Percentiles rank a stretch among this genome's conserved stretches.
These are phyloP conservation scores for Fusarium siculi DNA, from an alignment of 2,329 filamentous ascomycete species.

Conservation along the genomic window DNA sequence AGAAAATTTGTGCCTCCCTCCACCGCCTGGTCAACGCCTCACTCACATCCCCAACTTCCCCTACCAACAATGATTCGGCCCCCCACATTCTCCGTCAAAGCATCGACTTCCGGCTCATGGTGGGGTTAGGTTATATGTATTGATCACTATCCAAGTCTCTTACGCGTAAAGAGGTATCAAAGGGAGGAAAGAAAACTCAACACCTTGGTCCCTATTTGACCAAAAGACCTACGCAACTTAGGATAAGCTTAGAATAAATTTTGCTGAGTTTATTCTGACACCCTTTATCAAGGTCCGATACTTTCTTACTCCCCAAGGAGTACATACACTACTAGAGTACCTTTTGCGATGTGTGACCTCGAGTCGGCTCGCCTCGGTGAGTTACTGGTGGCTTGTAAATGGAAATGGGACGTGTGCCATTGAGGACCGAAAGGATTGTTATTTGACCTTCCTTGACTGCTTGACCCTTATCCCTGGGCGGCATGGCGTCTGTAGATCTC, in stretches of 20 bases:
- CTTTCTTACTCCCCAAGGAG: not conserved
- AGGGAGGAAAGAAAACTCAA: not conserved
- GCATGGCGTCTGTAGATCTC: constrained; percentile 37
- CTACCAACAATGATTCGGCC: constrained; percentile 33
- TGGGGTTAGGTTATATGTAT: constrained; percentile 29
- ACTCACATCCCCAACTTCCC: constrained; percentile 36
- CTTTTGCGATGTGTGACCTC: constrained; percentile 7
- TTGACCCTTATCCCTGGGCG: constrained; percentile 29
- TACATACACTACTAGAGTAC: not conserved
- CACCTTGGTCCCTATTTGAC: not conserved
- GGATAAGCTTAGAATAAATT: not conserved
- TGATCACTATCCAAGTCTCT: constrained; percentile 15
- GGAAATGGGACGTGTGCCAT: constrained; percentile 17
- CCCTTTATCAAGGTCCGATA: not conserved
- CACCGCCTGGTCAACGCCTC: constrained; percentile 38
- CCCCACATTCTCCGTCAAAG: constrained; percentile 43
- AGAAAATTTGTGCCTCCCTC: constrained; percentile 37
- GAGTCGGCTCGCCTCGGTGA: constrained; percentile 26
- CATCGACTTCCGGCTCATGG: constrained; percentile 38
- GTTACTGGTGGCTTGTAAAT: not conserved
- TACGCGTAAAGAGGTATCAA: constrained; percentile 34
- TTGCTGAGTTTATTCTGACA: not conserved
- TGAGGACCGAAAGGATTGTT: constrained; percentile 15
- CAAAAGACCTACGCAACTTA: not conserved
- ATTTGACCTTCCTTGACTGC: not conserved